These are phyloP conservation scores for Amoebophrya sp. DNA, from an alignment of 169 alveolate species.

Conservation along the genomic window DNA sequence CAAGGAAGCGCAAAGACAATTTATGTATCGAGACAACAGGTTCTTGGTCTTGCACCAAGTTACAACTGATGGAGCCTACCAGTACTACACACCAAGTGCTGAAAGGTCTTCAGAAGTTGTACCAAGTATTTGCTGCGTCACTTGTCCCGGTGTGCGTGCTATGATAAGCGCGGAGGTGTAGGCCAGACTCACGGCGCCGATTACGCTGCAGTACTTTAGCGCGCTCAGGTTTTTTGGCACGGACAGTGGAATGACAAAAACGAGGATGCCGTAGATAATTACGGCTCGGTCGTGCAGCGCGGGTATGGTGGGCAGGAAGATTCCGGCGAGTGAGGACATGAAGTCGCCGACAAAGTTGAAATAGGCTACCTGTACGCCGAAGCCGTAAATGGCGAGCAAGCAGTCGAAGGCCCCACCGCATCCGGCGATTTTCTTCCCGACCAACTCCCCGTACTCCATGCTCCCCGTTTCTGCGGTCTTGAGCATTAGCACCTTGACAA, in stretches of 20 bases:
- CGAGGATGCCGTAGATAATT: not conserved
- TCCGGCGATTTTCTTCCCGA: not conserved
- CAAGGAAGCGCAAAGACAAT: no score
- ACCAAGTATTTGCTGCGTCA: not conserved
- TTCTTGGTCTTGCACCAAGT: no score
- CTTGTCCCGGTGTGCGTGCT: not conserved
- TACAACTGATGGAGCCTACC: no score
- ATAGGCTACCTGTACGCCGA: not conserved
- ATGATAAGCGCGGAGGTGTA: not conserved
- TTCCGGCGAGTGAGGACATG: not conserved
- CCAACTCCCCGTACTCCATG: not conserved
- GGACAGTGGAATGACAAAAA: not conserved
- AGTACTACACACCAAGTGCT: no score
- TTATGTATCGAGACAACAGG: no score
- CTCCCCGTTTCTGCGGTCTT: not conserved
- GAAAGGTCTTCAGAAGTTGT: no score
- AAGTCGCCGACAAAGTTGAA: conserved; percentile 12
- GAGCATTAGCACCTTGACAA: not conserved
- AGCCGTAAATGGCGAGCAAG: not conserved
- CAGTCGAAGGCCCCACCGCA: not conserved
- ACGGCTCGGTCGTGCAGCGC: not conserved
- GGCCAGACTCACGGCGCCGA: not conserved
- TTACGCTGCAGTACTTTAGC: not conserved
- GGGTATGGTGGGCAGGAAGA: not conserved
- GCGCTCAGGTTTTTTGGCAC: not conserved